phyloP scores from a whole-genome alignment of 2,329 filamentous ascomycete genomes.

The Akanthomyces lecanii region DNA sequence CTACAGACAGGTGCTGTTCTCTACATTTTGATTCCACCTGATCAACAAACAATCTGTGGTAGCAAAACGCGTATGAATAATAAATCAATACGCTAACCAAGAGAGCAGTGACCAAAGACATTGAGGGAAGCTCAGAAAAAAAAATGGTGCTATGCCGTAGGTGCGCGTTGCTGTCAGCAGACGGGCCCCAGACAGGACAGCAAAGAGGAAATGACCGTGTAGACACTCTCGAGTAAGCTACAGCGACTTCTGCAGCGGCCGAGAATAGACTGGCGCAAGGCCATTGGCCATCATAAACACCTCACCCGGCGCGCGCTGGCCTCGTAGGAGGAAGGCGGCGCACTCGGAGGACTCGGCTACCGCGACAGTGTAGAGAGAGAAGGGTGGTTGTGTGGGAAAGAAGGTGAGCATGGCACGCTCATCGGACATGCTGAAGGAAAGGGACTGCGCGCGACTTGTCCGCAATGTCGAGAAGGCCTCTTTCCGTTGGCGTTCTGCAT shows the following conservation, averaged over 20 bases:
- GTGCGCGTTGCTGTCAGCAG: background rate
- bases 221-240: background rate
- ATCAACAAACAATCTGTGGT: background rate
- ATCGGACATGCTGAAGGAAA: conserved; percentile 3
- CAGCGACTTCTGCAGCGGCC: too few species aligned
- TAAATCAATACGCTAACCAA: background rate
- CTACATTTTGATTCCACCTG: too few species aligned
- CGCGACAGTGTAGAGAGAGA: background rate
- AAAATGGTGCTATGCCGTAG: background rate
- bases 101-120: background rate
- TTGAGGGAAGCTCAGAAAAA: background rate
- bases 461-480: conserved; percentile 17
- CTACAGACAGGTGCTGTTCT: background rate
- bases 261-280: background rate
- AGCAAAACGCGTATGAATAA: background rate
- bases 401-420: background rate
- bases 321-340: background rate
- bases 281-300: background rate
- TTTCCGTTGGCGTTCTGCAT: conserved; percentile 14
- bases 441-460: conserved; percentile 12
- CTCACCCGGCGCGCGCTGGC: background rate
- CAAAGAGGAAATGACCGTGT: background rate
- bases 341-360: background rate
- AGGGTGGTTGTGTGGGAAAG: background rate
- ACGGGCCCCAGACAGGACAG: background rate